Evolutionary conservation across 2,329 filamentous ascomycete genomes (phyloP), one percentile per base, ranked within the genome.

Genomic region (Chaetomiaceae sp.): DNA sequence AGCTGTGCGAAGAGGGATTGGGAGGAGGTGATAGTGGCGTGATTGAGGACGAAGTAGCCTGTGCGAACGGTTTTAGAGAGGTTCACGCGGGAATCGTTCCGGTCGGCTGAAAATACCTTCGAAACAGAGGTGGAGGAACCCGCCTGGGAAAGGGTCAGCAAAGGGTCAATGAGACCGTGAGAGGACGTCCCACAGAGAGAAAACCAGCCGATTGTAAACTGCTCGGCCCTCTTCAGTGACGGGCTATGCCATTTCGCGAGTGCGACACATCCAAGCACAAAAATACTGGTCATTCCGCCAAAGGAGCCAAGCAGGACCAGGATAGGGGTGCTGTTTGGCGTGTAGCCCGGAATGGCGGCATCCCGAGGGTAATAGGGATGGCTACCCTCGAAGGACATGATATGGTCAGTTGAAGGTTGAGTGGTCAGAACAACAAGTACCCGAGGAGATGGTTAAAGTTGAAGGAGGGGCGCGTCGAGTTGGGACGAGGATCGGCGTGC

Each of bases 1-100:
- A 95, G 75, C 73, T 96, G 89, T 3, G 86, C 89, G 53, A 91
- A 86, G 7, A 94, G 72, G 51, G 85, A 83, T 66, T 90, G 85
- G 55, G 82, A 82, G 11, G 79, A 74, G 0, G 84, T 82, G 67
- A 96, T 78, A 22, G 72, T 74, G 20, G 74, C 71, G 67, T 89
- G 86, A 66, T 91, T 83, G 59, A 81, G 69, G 58, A 91, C 78
- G 66, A 90, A 95, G 69, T 95, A 95, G 34, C 85, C 82, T 84
- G 39, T 15, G 6, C 14, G 14, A 3, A 31, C 23, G 37, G 17
- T 23, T 6, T 37, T 8, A 37, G 15, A 6, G 22, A 19, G 27
- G 27, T 6, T 31, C 27, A 31, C 9, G 27, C 27, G 27, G 14
- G 27, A 12, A n/a, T 19, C 17, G 20, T 9, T 2, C 3, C 3